Conservation (phyloP, 2,329 filamentous ascomycete genomes). For the Pyrenochaeta sp. region DNA sequence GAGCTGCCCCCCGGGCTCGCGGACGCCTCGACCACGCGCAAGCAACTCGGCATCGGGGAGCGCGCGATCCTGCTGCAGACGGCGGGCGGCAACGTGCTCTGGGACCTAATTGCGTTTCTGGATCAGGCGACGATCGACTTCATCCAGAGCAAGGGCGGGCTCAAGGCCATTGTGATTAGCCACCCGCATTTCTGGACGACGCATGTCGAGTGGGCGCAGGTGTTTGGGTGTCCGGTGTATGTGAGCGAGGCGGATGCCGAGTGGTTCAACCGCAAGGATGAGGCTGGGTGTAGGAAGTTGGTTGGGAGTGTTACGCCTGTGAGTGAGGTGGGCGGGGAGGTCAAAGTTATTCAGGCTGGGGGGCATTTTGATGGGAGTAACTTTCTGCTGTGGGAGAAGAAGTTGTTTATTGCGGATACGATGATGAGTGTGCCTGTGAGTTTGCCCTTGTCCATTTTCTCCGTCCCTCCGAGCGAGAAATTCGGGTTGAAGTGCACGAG, state of each 20-base stretch:
- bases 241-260: slow-evolving; percentile 68
- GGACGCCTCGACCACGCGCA: slow-evolving; percentile 47
- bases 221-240: slow-evolving; percentile 75
- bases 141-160: slow-evolving; percentile 68
- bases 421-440: slow-evolving; percentile 71
- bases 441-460: slow-evolving; percentile 9
- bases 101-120: slow-evolving; percentile 78
- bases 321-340: slow-evolving; percentile 50
- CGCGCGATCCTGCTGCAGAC: slow-evolving; percentile 74
- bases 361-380: slow-evolving; percentile 82
- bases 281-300: slow-evolving; percentile 53
- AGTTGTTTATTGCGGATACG: slow-evolving; percentile 78
- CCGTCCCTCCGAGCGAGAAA: neutral
- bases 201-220: slow-evolving; percentile 74
- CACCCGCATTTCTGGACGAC: slow-evolving; percentile 87
- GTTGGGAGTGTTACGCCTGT: slow-evolving; percentile 53
- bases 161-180: slow-evolving; percentile 75
- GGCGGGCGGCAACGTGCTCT: slow-evolving; percentile 73
- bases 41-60: slow-evolving; percentile 75
- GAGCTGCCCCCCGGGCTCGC: slow-evolving; percentile 29
- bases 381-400: slow-evolving; percentile 65
- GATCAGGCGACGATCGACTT: slow-evolving; percentile 68
- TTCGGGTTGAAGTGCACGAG: no score
- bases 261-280: slow-evolving; percentile 66
- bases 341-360: slow-evolving; percentile 72